Evolutionary conservation across 2,329 filamentous ascomycete genomes (phyloP), one percentile per base, ranked within the genome.

Genomic region (Aspergillus nomiae): DNA sequence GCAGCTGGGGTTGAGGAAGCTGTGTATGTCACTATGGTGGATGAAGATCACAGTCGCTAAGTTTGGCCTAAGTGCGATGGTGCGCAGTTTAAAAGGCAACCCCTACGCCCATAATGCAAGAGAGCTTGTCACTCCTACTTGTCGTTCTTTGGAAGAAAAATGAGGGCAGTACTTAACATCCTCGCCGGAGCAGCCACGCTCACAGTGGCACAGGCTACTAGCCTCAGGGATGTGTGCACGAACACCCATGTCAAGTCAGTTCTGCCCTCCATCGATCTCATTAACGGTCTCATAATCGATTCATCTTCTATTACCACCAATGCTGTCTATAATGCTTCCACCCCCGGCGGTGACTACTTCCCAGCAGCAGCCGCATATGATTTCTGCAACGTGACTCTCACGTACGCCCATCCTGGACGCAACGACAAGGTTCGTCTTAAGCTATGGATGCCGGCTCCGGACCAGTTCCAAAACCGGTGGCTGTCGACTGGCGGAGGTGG

Each of bases 401-500:
- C 77, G 30, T 84, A 83, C 66, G 76, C 78, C 2, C 82, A 84
- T 58, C 71, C 76, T 36, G 81, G 81, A 32, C 70, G 65, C n/a
- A 69, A 69, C 4, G 77, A 80, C 60, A 60, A 63, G 4, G 77
- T 82, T 0, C 69, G 74, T 41, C 67, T 82, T 5, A 71, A 73
- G 30, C 80, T 79, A 68, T 82, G 78, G 73, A 73, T 83, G 11
- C 82, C 82, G 0, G 66, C 77, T 4, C 81, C 81, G 0, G 69
- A 70, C 3, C 72, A 75, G 26, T 84, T 81, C 67, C 68, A 82
- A 65, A 82, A 81, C 54, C 77, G 82, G 2, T 85, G 77, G 62
- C 73, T 83, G n/a, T 74, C 79, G 0, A 79, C 78, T 2, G 82
- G 82, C 50, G 82, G 82, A 10, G 82, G 80, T 54, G 82, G 82